phyloP scores from a whole-genome alignment of 192 early-diverging fungal genomes.

The Diversispora epigaea region DNA sequence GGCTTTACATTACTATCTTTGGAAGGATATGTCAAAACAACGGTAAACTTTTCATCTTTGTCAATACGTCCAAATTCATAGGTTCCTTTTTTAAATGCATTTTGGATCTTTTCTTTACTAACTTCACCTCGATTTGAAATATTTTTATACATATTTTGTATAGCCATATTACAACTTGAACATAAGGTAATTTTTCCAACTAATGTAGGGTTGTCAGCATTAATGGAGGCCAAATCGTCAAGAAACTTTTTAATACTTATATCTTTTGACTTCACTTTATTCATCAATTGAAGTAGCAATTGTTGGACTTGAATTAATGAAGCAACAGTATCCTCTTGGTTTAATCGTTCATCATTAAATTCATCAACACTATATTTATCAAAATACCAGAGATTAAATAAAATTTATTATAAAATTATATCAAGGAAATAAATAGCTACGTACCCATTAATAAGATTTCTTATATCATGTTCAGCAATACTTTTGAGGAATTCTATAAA shows the following conservation, averaged over 20 bases:
- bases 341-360: constrained; percentile 25
- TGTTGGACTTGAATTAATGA: constrained; percentile 26
- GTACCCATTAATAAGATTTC: constrained; percentile 28
- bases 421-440: too few species aligned
- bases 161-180: constrained; percentile 5
- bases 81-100: constrained; percentile 19
- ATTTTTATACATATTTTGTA: constrained; percentile 15
- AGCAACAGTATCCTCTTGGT: constrained; percentile 25
- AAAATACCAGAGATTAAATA: too few species aligned
- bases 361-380: constrained; percentile 21
- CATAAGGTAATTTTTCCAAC: constrained; percentile 22
- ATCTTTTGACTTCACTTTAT: background rate
- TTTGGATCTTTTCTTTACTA: constrained; percentile 21
- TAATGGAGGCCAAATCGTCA: background rate
- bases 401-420: too few species aligned
- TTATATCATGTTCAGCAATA: constrained; percentile 21
- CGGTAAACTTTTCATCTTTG: constrained; percentile 19
- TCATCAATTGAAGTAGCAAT: constrained; percentile 6
- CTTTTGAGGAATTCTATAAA: background rate
- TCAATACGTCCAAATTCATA: constrained; percentile 18
- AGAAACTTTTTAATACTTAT: background rate
- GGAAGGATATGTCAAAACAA: constrained; percentile 7
- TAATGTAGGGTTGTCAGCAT: background rate
- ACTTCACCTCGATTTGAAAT: constrained; percentile 19
- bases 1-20: background rate